Base-by-base conservation (phyloP, 108 stramenopile species). In the Pseudonitzschia delicatissima region DNA sequence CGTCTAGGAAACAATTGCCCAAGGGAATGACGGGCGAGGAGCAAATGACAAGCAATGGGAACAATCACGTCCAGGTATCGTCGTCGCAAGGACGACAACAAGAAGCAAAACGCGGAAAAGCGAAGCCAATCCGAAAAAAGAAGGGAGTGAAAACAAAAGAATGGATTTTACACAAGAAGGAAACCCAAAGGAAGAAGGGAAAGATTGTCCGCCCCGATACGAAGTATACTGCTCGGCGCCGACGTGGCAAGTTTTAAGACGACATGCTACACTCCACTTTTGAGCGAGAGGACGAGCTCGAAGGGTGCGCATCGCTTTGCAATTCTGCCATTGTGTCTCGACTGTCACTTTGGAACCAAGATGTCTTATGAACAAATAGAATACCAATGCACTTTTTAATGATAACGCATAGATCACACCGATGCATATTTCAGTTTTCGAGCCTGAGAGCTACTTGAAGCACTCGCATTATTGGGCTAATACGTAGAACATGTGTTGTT, bases 131-230 rank as follows among this genome's bases (percentile, higher is more conserved):
- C 27, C 74, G 57, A 65, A 87, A 84, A 64, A 87, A 83, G 72
- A 73, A 73, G 33, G 84, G 83, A 17, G 74, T 83, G 50, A 98
- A 98, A 72, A 96, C 91, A 48, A 92, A 93, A 73, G 97, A 97
- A 71, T 99, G 99, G 98, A 94, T 98, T 69, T 66, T 96, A 66
- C 82, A 95, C 44, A 99, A 98, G 83, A 99, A 99, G 76, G 96
- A 97, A 31, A 85, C 82, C 33, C 95, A 96, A 67, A 77, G 97
- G 48, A 84, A 82, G 67, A 95, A 96, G 72, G 98, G 98, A 61
- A 95, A 96, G 77, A 80, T 88, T 31, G 96, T 96, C 5, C 87
- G 95, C 61, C 78, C 71, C 36, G 99, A 99, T 83, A 84, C 90
- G 48, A 99, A 96, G 81, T 99, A 90, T 75, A 98, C 99, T 9